Evolutionary conservation across 2,329 filamentous ascomycete genomes (phyloP).

Genomic region (Fusarium brachygibbosum): DNA sequence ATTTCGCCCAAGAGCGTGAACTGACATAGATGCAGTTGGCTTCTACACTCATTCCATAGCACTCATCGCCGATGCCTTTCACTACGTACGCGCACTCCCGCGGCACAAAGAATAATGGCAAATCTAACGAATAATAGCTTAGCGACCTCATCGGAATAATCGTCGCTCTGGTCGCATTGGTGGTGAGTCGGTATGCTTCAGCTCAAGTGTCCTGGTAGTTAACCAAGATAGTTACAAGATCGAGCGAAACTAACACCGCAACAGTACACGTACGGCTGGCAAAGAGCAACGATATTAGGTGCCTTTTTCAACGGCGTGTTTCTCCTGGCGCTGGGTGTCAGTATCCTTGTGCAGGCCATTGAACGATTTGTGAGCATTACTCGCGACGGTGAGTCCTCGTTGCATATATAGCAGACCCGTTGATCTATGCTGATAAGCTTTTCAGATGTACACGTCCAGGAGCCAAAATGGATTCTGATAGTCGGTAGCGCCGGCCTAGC

Average conservation of each 20-base stretch:
- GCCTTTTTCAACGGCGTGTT: slow-evolving; percentile 87
- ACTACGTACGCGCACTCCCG: slow-evolving; percentile 64
- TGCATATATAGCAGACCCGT: neutral
- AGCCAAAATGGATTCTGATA: slow-evolving; percentile 76
- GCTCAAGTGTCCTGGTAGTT: neutral
- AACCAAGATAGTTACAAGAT: slow-evolving; percentile 65
- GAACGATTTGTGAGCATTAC: slow-evolving; percentile 75
- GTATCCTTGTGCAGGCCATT: slow-evolving; percentile 79
- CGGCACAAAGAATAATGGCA: neutral
- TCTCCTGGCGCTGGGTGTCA: slow-evolving; percentile 77
- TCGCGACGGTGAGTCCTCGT: slow-evolving; percentile 54
- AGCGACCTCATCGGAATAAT: slow-evolving; percentile 79
- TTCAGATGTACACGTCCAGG: slow-evolving; percentile 72
- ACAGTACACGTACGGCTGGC: slow-evolving; percentile 76
- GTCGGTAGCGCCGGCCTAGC: slow-evolving; percentile 76
- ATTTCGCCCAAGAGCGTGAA: neutral
- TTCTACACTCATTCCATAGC: slow-evolving; percentile 79
- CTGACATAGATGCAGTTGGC: slow-evolving; percentile 62
- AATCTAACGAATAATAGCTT: slow-evolving; percentile 60
- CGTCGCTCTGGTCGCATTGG: slow-evolving; percentile 74
- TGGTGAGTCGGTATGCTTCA: slow-evolving; percentile 59
- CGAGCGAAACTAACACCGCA: slow-evolving; percentile 65
- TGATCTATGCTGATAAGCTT: slow-evolving; percentile 24
- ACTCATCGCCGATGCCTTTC: slow-evolving; percentile 82
- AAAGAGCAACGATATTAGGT: slow-evolving; percentile 77